Evolutionary conservation across 176 grass and related monocot genomes (phyloP), one percentile per base, ranked within the genome.

Genomic region (Cymbopogon citratus): DNA sequence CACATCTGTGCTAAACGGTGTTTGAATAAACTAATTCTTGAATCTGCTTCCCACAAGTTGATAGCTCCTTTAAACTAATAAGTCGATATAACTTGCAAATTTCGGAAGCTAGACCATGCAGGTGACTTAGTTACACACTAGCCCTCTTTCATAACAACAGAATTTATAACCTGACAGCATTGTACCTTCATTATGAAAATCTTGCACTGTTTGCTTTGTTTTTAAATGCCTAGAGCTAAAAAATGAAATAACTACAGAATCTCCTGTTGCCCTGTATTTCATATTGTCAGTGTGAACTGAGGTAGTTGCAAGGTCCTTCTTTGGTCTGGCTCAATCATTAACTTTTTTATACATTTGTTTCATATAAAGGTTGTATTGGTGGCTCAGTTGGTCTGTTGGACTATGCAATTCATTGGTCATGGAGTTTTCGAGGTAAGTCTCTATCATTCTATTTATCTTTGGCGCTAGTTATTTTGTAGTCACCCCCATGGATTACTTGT

Each of bases 371-470:
- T 95, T 33, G 92, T 88, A 80, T 80, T 98, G 85, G 92, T 86
- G 60, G 76, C 90, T 90, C 96, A 98, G 68, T 19, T 98, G 77
- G 56, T 98, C 36, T 98, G 90, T 85, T 95, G 90, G 92, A 91
- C 54, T 39, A 87, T 90, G 76, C 96, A 98, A 80, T 98, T 98
- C 87, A 85, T 95, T 64, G 96, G 90, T n/a, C 96, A 98, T 38
- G 96, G 96, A 70, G 75, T 98, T 67, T 98, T 98, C 41, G 96
- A 98, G 92, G 92, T 78, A 88, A 88, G 83, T 75, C 49, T 78
- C 31, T 69, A 21, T 63, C 52, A 61, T 27, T 51, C 39, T 66
- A 52, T 33, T 65, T 69, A 51, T 6, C 44, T 64, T 62, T 31
- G 25, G 14, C 73, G 26, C 66, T 46, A 82, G 6, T 6, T 69